Base-by-base conservation (phyloP, 2,329 filamentous ascomycete species). In the Waltergamsia citrina region DNA sequence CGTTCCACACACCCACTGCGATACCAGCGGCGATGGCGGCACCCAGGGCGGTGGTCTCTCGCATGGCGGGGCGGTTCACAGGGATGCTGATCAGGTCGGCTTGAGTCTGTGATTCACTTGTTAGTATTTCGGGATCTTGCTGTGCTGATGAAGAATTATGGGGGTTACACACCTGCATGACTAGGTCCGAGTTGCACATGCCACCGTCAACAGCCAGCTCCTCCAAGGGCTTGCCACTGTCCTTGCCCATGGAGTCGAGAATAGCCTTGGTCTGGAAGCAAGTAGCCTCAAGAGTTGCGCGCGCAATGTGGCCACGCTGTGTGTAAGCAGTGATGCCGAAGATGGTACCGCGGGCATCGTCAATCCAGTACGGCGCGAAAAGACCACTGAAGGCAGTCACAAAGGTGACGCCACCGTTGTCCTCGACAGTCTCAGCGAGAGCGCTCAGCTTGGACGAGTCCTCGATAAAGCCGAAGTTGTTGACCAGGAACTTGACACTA, bases 191-290 rank as follows among this genome's bases (percentile, higher is more conserved):
- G 52, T 85, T 86, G 51, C 75, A 81, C 82, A 88, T 85, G 49
- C 84, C 84, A 39, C 83, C 83, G 49, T 88, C 84, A n/a, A 88
- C 84, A 23, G 79, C 78, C n/a, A 88, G 66, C 54, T 83, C 76
- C 22, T 72, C 68, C 32, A 88, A 63, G 35, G 71, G 69, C 48
- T 85, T 75, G n/a, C 81, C 81, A 38, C 76, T 82, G 59, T 88
- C 84, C 53, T 81, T 80, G 51, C 80, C 79, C 82, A 88, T 88
- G 34, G 84, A 79, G 48, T 84, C 74, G 19, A 88, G 69, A 42
- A 88, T 87, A 16, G 83, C 83, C 54, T 84, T 85, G 34, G 83
- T 88, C 57, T 88, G 83, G 62, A 83, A 87, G 58, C 83, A 87
- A 17, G 81, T 85, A 8, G 83, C 83, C 59, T 88, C 83, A 36